Conservation (phyloP, 352 stramenopile species). For the Phytophthora hybrid region DNA sequence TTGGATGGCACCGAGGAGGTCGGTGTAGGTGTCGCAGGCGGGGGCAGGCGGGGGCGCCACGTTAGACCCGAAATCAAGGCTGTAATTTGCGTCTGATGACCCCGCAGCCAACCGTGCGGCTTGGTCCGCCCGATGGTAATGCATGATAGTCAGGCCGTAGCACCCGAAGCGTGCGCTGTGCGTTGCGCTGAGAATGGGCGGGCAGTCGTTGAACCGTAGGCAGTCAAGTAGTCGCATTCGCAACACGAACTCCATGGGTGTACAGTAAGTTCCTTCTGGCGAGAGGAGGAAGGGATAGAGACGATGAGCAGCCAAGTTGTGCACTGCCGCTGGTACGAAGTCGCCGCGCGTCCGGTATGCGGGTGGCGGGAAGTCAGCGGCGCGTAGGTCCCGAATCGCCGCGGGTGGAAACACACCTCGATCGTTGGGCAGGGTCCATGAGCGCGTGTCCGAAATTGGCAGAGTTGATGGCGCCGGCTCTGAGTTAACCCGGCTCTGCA, state of each 20-base stretch:
- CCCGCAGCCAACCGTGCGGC: background rate
- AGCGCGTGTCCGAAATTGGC: background rate
- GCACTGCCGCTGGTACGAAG: background rate
- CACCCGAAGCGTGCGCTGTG: background rate
- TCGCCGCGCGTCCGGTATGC: background rate
- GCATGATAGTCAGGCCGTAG: constrained; percentile 1
- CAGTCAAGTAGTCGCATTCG: background rate
- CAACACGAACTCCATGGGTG: constrained; percentile 1
- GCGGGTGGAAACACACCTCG: background rate
- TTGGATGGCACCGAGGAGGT: background rate
- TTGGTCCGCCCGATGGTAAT: background rate
- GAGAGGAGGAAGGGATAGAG: too few species aligned
- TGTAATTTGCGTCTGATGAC: constrained; percentile 1
- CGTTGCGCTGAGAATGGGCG: background rate
- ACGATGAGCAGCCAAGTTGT: constrained; percentile 1
- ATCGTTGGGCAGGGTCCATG: constrained; percentile 7
- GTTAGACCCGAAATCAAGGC: constrained; percentile 1
- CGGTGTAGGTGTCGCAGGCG: background rate
- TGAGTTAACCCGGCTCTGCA: too few species aligned
- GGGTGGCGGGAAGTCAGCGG: background rate
- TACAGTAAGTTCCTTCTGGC: too few species aligned
- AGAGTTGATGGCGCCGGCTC: too few species aligned
- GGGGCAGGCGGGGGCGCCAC: background rate
- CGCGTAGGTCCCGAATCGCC: background rate
- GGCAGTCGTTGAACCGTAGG: background rate